Conservation (phyloP, 2,329 filamentous ascomycete species). For the Achaetomium macrosporum region DNA sequence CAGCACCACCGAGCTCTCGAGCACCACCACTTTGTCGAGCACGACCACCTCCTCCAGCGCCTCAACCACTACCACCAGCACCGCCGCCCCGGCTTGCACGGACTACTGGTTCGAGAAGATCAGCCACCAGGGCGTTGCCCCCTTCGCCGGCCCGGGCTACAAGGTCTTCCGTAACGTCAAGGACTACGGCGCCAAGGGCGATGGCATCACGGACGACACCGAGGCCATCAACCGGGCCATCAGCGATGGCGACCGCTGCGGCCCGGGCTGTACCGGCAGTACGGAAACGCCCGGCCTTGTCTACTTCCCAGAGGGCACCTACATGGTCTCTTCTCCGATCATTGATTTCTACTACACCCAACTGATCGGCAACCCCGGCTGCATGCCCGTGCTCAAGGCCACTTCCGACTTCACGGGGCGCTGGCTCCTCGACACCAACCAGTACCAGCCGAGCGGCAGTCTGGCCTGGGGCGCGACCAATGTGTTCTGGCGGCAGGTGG, state of each 20-base stretch:
- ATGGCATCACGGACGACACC: constrained; percentile 25
- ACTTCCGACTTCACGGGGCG: constrained; percentile 40
- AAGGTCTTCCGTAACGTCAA: constrained; percentile 27
- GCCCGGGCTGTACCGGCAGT: constrained; percentile 23
- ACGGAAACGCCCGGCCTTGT: constrained; percentile 26
- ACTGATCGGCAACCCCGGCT: constrained; percentile 62
- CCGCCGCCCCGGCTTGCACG: constrained; percentile 16
- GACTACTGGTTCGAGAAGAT: constrained; percentile 27
- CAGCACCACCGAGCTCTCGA: background rate
- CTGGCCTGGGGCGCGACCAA: constrained; percentile 50
- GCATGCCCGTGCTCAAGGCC: constrained; percentile 50
- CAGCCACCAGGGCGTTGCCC: constrained; percentile 25
- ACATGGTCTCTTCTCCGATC: constrained; percentile 62
- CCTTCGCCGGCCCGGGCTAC: constrained; percentile 21
- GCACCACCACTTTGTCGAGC: background rate
- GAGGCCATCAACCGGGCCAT: constrained; percentile 27
- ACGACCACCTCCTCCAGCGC: background rate
- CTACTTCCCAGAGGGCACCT: constrained; percentile 49
- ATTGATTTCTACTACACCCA: constrained; percentile 74
- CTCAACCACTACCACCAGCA: constrained; percentile 8
- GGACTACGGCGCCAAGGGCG: constrained; percentile 25
- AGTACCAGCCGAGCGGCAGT: constrained; percentile 33
- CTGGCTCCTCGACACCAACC: constrained; percentile 43
- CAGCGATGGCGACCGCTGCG: constrained; percentile 22
- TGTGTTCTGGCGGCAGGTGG: constrained; percentile 53